Percentiles rank a stretch among this genome's conserved stretches.
Evolutionary conservation across 1,284 basidiomycete species (phyloP).

Genomic region (Pseudozyma tsukubaensis): DNA sequence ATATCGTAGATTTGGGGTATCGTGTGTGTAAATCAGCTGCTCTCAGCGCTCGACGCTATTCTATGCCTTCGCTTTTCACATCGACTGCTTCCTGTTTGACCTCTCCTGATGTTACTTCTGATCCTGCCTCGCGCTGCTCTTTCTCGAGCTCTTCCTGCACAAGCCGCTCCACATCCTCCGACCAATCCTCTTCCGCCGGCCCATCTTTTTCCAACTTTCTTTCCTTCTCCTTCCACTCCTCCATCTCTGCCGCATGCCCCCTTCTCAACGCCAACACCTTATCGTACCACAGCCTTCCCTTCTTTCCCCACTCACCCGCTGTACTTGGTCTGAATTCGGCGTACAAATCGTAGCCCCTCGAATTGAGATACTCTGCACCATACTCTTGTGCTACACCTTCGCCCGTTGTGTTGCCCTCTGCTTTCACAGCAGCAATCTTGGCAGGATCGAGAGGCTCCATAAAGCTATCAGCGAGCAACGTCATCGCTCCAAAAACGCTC

Average conservation of each 20-base stretch:
- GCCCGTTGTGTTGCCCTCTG: not conserved
- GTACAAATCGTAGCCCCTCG: constrained; percentile 60
- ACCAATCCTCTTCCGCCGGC: constrained; percentile 39
- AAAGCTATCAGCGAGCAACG: constrained; percentile 62
- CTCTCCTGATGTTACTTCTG: not conserved
- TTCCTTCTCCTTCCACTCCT: constrained; percentile 38
- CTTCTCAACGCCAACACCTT: constrained; percentile 54
- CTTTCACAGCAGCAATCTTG: not conserved
- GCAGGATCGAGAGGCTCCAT: constrained; percentile 22
- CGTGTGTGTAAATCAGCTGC: no score
- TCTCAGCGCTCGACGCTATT: not conserved
- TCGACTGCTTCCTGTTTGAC: not conserved
- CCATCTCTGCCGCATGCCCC: constrained; percentile 31
- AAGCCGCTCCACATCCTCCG: constrained; percentile 38
- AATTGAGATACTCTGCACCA: constrained; percentile 53
- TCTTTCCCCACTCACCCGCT: constrained; percentile 67
- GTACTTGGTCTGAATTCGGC: constrained; percentile 64
- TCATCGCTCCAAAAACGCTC: constrained; percentile 61
- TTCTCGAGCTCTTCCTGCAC: constrained; percentile 38
- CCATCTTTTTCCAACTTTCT: constrained; percentile 21
- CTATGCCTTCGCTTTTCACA: constrained; percentile 3
- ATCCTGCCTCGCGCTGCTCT: constrained; percentile 10
- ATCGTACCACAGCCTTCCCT: constrained; percentile 55
- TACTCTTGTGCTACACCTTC: constrained; percentile 1
- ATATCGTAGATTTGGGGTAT: no score